Evolutionary conservation across 305 asterid species (phyloP), one percentile per base, ranked within the genome.

Genomic region (Plantago coronopus): DNA sequence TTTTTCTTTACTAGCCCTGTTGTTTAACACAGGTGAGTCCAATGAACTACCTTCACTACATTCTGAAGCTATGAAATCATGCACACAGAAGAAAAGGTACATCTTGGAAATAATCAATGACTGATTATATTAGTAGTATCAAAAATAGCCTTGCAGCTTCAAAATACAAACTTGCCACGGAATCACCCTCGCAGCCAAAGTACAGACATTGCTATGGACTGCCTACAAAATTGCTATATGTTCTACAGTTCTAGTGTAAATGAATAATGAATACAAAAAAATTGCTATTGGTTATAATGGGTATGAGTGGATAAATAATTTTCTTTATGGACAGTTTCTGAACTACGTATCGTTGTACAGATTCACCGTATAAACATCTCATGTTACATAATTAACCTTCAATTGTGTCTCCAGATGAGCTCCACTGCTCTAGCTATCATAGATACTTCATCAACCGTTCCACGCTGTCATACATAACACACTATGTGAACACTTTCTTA

Each of bases 401-500:
- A 48, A 68, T 47, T 10, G 48, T 38, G 20, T 53, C 48, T 60
- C 69, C 55, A 23, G 63, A 57, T n/a, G 57, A 27, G 38, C 71
- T 61, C 55, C 69, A 43, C 19, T 19, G 61, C 22, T 62, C 31
- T 55, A 53, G 62, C 48, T 54, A 61, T 74, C 75, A 76, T 54
- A 82, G 77, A 80, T 85, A 88, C 78, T 76, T 81, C 90, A 73
- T 79, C 83, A 86, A 69, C 89, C 96, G 84, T 63, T 86, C 87
- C 85, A 91, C 91, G 86, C 98, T 91, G 94, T 59, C 69, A 68
- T 67, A 73, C 62, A 75, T 56, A 69, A 59, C 19, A 72, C 47
- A 67, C 64, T 61, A 57, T 72, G 47, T 56, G n/a, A 57, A 45
- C 15, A 34, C n/a, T n/a, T 69, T 48, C 23, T 54, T 53, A 61